Conservation (phyloP, 139 green algal species). For the Ulvella scutata region DNA sequence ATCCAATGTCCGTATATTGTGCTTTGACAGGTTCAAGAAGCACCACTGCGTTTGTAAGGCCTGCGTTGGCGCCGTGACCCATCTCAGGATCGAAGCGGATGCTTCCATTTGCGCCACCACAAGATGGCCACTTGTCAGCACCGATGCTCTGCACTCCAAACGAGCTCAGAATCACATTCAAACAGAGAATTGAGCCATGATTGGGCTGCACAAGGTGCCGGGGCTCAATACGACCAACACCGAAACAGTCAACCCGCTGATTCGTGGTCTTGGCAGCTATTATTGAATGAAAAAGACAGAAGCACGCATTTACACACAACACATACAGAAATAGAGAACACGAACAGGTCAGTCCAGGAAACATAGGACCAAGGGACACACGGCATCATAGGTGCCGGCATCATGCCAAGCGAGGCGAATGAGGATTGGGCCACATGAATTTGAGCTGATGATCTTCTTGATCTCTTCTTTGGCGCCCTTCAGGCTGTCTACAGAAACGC, state of each 20-base stretch:
- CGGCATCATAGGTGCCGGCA: slow-evolving; percentile 48
- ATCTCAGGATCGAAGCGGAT: slow-evolving; percentile 84
- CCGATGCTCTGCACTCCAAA: slow-evolving; percentile 31
- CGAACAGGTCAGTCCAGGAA: background rate
- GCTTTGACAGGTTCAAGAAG: slow-evolving; percentile 5
- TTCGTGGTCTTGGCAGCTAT: too few species aligned
- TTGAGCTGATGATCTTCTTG: slow-evolving; percentile 7
- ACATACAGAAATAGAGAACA: too few species aligned
- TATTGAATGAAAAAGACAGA: too few species aligned
- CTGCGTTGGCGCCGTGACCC: slow-evolving; percentile 63
- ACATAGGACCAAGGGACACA: too few species aligned
- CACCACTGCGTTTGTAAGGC: slow-evolving; percentile 13
- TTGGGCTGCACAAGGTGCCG: too few species aligned
- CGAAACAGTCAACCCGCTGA: too few species aligned
- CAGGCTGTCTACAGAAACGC: slow-evolving; percentile 5
- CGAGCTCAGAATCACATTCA: too few species aligned
- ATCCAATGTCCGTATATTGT: slow-evolving; percentile 32
- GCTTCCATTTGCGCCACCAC: slow-evolving; percentile 62
- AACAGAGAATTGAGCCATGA: too few species aligned
- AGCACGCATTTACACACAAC: too few species aligned
- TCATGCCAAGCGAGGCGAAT: slow-evolving; percentile 60
- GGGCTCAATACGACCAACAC: too few species aligned
- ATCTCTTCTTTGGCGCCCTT: slow-evolving; percentile 4
- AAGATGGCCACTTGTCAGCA: slow-evolving; percentile 26
- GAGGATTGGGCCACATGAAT: slow-evolving; percentile 28